A percentile compares a stretch with the other conserved stretches of the same genome.
Evolutionary conservation across 1,139 yeast species (phyloP).

Genomic region (Yarrowia galli): DNA sequence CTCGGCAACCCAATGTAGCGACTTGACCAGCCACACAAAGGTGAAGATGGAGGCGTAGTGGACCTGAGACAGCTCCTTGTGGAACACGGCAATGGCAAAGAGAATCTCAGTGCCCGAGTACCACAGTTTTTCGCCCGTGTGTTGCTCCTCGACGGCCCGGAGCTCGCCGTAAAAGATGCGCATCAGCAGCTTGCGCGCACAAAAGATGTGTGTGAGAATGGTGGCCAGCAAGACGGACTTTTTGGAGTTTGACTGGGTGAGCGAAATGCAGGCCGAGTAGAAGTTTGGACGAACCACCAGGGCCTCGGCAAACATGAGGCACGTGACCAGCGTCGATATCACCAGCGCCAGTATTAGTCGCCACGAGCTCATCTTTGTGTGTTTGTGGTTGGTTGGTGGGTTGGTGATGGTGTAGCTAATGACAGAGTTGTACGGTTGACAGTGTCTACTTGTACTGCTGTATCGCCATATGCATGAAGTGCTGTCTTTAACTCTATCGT

Average conservation of each 20-base stretch:
- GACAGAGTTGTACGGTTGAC: too few relatives aligned
- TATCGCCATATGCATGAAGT: slow-evolving; percentile 11
- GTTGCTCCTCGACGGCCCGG: slow-evolving; percentile 77
- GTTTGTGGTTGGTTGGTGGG: not conserved
- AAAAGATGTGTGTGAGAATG: slow-evolving; percentile 53
- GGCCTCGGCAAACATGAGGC: slow-evolving; percentile 38
- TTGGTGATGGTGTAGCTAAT: not conserved
- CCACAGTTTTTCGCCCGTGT: slow-evolving; percentile 70
- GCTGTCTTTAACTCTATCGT: slow-evolving; percentile 34
- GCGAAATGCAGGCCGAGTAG: slow-evolving; percentile 56
- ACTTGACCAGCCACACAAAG: slow-evolving; percentile 34
- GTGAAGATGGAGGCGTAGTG: slow-evolving; percentile 37
- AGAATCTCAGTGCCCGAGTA: slow-evolving; percentile 71
- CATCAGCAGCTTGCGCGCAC: slow-evolving; percentile 58
- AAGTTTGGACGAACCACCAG: slow-evolving; percentile 51
- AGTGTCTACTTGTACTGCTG: too few relatives aligned
- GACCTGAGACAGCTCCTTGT: slow-evolving; percentile 60
- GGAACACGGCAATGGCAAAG: slow-evolving; percentile 68
- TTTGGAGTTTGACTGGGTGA: slow-evolving; percentile 55
- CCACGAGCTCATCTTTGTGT: slow-evolving; percentile 6
- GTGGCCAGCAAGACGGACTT: slow-evolving; percentile 55
- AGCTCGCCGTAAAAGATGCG: slow-evolving; percentile 74
- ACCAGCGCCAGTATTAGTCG: slow-evolving; percentile 22
- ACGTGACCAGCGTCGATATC: slow-evolving; percentile 35
- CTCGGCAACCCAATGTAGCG: slow-evolving; percentile 67